Percentiles rank a stretch among this genome's conserved stretches.
Evolutionary conservation across 2,329 filamentous ascomycete genomes (phyloP).

Genomic region (Arachnopeziza araneosa): DNA sequence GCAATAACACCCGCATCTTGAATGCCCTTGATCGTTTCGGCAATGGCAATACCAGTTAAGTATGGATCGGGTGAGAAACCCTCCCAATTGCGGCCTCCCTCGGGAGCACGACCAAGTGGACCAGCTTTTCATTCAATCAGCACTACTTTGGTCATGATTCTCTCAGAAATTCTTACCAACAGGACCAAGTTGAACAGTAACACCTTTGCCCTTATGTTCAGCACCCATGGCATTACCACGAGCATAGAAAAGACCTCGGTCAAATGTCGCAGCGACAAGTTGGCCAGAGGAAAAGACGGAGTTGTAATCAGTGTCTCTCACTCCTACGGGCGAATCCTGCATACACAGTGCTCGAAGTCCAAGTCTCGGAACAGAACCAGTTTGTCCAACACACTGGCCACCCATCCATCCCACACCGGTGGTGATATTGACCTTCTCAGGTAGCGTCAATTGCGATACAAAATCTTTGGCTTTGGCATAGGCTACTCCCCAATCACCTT

Average conservation of each 20-base stretch:
- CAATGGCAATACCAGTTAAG: slow-evolving; percentile 61
- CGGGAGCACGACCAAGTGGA: slow-evolving; percentile 54
- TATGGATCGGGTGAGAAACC: background rate
- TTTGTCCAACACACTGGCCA: slow-evolving; percentile 28
- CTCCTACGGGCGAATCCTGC: slow-evolving; percentile 30
- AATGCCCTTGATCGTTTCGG: slow-evolving; percentile 70
- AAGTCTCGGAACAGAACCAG: slow-evolving; percentile 28
- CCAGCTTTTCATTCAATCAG: background rate
- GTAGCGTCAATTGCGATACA: slow-evolving; percentile 69
- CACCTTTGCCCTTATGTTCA: slow-evolving; percentile 70
- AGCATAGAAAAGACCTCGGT: slow-evolving; percentile 52
- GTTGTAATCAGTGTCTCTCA: slow-evolving; percentile 54
- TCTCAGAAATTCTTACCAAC: slow-evolving; percentile 27
- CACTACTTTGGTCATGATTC: background rate
- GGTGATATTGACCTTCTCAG: slow-evolving; percentile 89
- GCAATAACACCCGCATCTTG: slow-evolving; percentile 79
- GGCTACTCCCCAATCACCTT: slow-evolving; percentile 57
- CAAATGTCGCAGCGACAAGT: slow-evolving; percentile 65
- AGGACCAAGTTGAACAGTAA: slow-evolving; percentile 68
- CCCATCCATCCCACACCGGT: slow-evolving; percentile 56
- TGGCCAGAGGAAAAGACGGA: slow-evolving; percentile 67
- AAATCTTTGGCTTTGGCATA: slow-evolving; percentile 64
- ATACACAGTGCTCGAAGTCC: slow-evolving; percentile 30
- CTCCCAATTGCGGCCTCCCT: slow-evolving; percentile 67
- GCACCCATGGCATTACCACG: slow-evolving; percentile 43